These are phyloP conservation scores for Fusarium tuaranense DNA, from an alignment of 2,329 filamentous ascomycete genomes.

Conservation along the genomic window DNA sequence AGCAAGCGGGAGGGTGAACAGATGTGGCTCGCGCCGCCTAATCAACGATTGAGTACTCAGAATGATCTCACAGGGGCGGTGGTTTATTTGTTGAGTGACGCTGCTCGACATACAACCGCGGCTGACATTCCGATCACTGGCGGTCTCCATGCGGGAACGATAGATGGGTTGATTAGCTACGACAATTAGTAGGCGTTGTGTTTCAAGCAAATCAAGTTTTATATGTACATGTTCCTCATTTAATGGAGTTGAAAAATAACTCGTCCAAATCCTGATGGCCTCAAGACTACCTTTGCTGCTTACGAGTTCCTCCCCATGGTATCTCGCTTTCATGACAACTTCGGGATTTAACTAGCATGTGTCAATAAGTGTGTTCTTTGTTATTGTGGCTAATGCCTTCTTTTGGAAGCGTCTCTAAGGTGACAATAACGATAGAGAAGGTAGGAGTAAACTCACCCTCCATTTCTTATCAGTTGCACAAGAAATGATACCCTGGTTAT, in stretches of 20 bases:
- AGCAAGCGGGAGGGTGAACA: slow-evolving; percentile 50
- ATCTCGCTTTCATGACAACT: neutral
- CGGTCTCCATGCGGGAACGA: slow-evolving; percentile 54
- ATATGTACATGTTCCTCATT: neutral
- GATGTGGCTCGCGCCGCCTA: slow-evolving; percentile 53
- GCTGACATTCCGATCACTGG: slow-evolving; percentile 59
- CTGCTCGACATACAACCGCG: slow-evolving; percentile 55
- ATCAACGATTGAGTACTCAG: slow-evolving; percentile 53
- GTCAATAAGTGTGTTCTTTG: neutral
- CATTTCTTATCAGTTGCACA: neutral
- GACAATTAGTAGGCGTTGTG: slow-evolving; percentile 20
- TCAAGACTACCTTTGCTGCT: neutral
- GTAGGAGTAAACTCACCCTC: neutral
- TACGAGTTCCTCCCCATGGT: neutral
- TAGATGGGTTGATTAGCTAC: slow-evolving; percentile 52
- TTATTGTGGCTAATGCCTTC: neutral
- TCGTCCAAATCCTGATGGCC: neutral
- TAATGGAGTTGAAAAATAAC: neutral
- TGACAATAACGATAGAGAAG: neutral
- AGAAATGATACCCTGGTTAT: neutral
- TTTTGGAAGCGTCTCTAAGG: neutral
- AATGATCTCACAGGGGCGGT: slow-evolving; percentile 57
- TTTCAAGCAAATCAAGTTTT: neutral
- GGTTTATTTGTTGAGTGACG: slow-evolving; percentile 58
- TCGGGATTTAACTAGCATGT: neutral